These are phyloP conservation scores for Penicillium sp. DNA, from an alignment of 2,329 filamentous ascomycete species.

Conservation along the genomic window DNA sequence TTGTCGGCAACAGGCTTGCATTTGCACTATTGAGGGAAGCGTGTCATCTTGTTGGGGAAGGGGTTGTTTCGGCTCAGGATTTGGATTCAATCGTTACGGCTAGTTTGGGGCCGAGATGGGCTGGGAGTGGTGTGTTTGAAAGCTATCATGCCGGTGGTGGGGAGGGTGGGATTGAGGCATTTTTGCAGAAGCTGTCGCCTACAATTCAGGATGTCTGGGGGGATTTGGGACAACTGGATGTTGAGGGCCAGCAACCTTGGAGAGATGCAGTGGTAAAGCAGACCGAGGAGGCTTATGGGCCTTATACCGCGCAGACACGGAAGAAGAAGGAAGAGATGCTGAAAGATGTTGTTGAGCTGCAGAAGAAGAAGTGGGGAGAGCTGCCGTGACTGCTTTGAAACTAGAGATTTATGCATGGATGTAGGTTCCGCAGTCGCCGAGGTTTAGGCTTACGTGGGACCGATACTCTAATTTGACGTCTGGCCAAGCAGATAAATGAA, in stretches of 20 bases:
- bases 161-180: constrained; percentile 53
- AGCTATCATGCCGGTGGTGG: constrained; percentile 63
- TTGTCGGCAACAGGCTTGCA: constrained; percentile 60
- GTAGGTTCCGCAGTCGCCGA: background rate
- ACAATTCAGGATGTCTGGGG: constrained; percentile 59
- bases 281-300: constrained; percentile 51
- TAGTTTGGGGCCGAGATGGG: constrained; percentile 58
- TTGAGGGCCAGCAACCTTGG: constrained; percentile 47
- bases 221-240: constrained; percentile 43
- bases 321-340: constrained; percentile 30
- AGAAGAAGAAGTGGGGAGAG: constrained; percentile 14
- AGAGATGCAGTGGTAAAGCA: constrained; percentile 50
- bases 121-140: constrained; percentile 59
- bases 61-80: constrained; percentile 56
- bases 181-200: constrained; percentile 59
- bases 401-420: background rate
- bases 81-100: constrained; percentile 56
- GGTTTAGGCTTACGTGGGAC: background rate
- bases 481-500: background rate
- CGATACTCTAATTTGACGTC: background rate
- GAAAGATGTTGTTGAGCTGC: constrained; percentile 26
- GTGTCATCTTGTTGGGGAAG: constrained; percentile 55
- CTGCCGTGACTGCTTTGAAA: background rate
- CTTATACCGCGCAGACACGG: constrained; percentile 18
- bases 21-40: constrained; percentile 60